A percentile compares a stretch with the other conserved stretches of the same genome.
Evolutionary conservation across 2,329 filamentous ascomycete genomes (phyloP).

Genomic region (Aspergillus awamori): DNA sequence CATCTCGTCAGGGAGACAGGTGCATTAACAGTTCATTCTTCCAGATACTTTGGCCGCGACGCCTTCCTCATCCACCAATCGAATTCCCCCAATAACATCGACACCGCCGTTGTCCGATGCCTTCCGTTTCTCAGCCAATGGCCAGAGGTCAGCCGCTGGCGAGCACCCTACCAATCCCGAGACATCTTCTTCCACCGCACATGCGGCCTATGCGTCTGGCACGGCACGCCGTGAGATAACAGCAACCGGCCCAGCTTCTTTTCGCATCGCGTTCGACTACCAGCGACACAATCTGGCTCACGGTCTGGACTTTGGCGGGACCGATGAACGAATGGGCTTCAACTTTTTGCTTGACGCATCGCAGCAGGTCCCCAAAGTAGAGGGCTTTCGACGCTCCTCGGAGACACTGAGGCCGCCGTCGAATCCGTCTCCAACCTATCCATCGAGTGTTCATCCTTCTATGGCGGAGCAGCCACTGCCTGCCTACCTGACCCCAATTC

Average conservation of each 20-base stretch:
- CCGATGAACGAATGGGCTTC: conserved; percentile 68
- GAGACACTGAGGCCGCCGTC: conserved; percentile 29
- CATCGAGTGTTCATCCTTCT: conserved; percentile 28
- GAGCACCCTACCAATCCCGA: conserved; percentile 33
- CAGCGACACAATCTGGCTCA: conserved; percentile 52
- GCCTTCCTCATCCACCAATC: conserved; percentile 19
- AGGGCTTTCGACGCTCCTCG: conserved; percentile 43
- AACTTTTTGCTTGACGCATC: conserved; percentile 70
- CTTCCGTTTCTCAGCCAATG: conserved; percentile 26
- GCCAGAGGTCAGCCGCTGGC: conserved; percentile 21
- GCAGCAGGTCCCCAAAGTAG: conserved; percentile 58
- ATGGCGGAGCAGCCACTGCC: conserved; percentile 31
- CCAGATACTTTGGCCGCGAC: conserved; percentile 20
- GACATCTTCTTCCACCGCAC: conserved; percentile 33
- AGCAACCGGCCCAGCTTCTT: conserved; percentile 32
- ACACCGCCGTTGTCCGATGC: conserved; percentile 33
- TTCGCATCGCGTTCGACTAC: conserved; percentile 46
- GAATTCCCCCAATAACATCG: conserved; percentile 23
- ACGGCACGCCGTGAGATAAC: conserved; percentile 28
- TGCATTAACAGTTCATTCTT: background rate
- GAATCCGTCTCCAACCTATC: conserved; percentile 26
- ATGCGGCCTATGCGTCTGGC: conserved; percentile 25
- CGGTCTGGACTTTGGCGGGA: conserved; percentile 58
- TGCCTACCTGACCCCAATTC: conserved; percentile 50
- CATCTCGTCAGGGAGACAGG: background rate